A percentile compares a stretch with the other conserved stretches of the same genome.
phyloP scores from a whole-genome alignment of 1,139 yeast species.

The Debaryomyces singareniensis region DNA sequence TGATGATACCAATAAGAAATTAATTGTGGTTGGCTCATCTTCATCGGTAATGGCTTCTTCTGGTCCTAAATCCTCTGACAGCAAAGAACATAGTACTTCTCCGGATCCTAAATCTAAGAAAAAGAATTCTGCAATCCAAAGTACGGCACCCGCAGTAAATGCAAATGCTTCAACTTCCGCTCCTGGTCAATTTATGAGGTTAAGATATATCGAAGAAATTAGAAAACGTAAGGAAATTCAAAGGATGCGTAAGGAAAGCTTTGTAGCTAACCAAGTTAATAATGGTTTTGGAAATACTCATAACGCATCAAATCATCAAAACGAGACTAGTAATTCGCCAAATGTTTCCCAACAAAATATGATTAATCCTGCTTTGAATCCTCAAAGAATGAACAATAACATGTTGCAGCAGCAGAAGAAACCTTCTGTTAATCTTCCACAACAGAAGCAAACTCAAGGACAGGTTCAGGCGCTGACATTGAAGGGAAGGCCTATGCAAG shows the following conservation, averaged over 20 bases:
- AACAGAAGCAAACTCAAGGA: constrained; percentile 6
- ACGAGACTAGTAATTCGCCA: too few relatives aligned
- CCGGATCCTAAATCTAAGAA: constrained; percentile 20
- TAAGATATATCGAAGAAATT: constrained; percentile 42
- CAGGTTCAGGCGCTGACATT: constrained; percentile 13
- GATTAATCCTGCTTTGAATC: too few relatives aligned
- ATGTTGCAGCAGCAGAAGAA: too few relatives aligned
- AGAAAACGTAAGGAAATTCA: constrained; percentile 40
- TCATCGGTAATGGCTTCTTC: constrained; percentile 14
- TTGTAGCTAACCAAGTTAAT: constrained; percentile 25
- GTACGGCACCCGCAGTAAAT: constrained; percentile 13
- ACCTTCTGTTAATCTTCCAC: too few relatives aligned
- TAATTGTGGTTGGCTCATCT: constrained; percentile 35
- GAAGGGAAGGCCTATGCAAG: constrained; percentile 11
- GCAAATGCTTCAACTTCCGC: constrained; percentile 17
- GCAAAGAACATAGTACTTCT: constrained; percentile 15
- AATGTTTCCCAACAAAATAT: too few relatives aligned
- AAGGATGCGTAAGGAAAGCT: constrained; percentile 37
- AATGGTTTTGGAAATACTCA: constrained; percentile 3
- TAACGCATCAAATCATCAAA: constrained; percentile 2
- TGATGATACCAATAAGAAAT: constrained; percentile 33
- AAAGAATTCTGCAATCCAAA: constrained; percentile 9
- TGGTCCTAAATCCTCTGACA: constrained; percentile 6
- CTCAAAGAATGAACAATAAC: too few relatives aligned
- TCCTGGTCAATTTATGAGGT: constrained; percentile 43